phyloP scores from a whole-genome alignment of 352 stramenopile genomes.

The Globisporangium sylvaticum region DNA sequence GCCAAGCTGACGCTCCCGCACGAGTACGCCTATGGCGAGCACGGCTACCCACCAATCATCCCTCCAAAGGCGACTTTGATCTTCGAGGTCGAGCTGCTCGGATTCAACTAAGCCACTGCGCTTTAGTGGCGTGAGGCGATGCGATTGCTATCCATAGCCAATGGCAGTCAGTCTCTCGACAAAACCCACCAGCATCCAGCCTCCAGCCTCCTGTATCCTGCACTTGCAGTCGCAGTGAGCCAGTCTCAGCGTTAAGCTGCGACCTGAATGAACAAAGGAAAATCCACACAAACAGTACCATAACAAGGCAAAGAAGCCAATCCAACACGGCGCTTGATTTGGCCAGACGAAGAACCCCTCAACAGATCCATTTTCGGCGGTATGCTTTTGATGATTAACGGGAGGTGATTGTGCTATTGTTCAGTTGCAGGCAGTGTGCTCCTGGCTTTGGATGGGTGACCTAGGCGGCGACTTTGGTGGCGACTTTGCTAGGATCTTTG shows the following conservation, averaged over 20 bases:
- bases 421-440: neutral
- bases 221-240: neutral
- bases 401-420: neutral
- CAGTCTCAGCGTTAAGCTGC: neutral
- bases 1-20: conserved; percentile 90
- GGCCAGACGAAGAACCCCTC: neutral
- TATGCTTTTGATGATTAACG: neutral
- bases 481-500: neutral
- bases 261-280: neutral
- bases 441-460: neutral
- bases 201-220: neutral
- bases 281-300: conserved; percentile 2
- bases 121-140: neutral
- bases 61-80: conserved; percentile 90
- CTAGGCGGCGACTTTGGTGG: neutral
- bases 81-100: conserved; percentile 92
- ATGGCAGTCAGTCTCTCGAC: neutral
- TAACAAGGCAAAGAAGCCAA: neutral
- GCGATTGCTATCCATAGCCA: neutral
- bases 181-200: neutral
- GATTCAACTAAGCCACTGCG: conserved; percentile 40
- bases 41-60: conserved; percentile 87
- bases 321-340: neutral
- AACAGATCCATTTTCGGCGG: neutral
- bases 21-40: conserved; percentile 93